Percentiles rank a stretch among this genome's conserved stretches.
Evolutionary conservation across 2,329 filamentous ascomycete genomes (phyloP).

Genomic region (Madurella fahalii): DNA sequence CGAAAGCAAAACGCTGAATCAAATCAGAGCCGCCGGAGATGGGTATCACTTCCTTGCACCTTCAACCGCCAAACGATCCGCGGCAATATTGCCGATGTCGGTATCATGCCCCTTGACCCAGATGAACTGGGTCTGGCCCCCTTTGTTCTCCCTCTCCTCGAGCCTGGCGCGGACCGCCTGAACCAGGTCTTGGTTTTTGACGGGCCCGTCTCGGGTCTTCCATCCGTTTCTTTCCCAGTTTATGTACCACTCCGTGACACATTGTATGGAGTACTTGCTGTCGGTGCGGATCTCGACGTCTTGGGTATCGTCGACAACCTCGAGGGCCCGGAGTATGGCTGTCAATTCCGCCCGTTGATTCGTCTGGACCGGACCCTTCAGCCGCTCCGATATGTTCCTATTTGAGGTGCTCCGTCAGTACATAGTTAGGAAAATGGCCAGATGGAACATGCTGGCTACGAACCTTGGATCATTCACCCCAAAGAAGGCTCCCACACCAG

Average conservation of each 20-base stretch:
- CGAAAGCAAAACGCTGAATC: neutral
- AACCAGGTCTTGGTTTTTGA: conserved; percentile 85
- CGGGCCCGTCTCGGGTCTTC: conserved; percentile 66
- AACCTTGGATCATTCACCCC: conserved; percentile 53
- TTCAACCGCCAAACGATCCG: conserved; percentile 69
- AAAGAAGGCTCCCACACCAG: conserved; percentile 63
- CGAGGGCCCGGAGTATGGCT: conserved; percentile 77
- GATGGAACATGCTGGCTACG: conserved; percentile 14
- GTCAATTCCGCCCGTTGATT: conserved; percentile 96
- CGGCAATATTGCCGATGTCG: conserved; percentile 71
- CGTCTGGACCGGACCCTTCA: conserved; percentile 72
- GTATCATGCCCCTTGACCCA: conserved; percentile 87
- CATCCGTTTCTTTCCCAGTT: conserved; percentile 75
- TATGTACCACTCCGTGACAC: conserved; percentile 76
- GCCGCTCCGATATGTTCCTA: conserved; percentile 68
- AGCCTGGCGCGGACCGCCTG: conserved; percentile 67
- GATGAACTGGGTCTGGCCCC: conserved; percentile 64
- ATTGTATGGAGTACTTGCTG: conserved; percentile 86
- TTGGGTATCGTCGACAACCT: conserved; percentile 65
- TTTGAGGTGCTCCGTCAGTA: conserved; percentile 16
- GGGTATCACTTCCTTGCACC: conserved; percentile 16
- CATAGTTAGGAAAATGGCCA: neutral
- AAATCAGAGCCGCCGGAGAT: neutral
- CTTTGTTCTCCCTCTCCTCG: conserved; percentile 59
- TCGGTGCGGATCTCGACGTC: conserved; percentile 80